These are phyloP conservation scores for Candida dajiaensis DNA, from an alignment of 805 yeast species.

Conservation along the genomic window DNA sequence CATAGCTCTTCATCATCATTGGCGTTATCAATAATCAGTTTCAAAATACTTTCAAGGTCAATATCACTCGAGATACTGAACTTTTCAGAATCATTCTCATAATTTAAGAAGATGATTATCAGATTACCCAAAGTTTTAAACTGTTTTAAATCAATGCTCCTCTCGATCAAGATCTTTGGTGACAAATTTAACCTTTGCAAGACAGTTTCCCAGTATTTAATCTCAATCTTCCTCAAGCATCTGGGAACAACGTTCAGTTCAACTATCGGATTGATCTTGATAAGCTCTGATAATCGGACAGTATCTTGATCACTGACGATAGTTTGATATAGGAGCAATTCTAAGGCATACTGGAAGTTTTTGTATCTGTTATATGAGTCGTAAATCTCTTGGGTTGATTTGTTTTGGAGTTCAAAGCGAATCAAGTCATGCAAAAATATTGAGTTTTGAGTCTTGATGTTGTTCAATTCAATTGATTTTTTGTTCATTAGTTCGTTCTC, in stretches of 20 bases:
- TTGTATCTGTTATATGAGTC: constrained; percentile 28
- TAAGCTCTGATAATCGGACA: constrained; percentile 11
- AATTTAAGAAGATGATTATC: constrained; percentile 41
- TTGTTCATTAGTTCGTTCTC: constrained; percentile 28
- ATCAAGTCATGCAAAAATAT: constrained; percentile 41
- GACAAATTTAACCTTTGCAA: constrained; percentile 32
- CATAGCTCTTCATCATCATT: constrained; percentile 21
- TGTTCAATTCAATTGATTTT: constrained; percentile 28
- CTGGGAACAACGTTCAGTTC: constrained; percentile 35
- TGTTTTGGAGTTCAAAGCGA: constrained; percentile 32
- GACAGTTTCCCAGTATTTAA: constrained; percentile 33
- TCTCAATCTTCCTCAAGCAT: constrained; percentile 48
- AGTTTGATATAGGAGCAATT: constrained; percentile 36
- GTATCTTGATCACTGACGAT: constrained; percentile 17
- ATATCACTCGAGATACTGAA: neutral
- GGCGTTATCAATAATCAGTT: constrained; percentile 2
- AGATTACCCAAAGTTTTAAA: constrained; percentile 42
- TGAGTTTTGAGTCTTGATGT: constrained; percentile 31
- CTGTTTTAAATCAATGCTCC: constrained; percentile 33
- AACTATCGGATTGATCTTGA: constrained; percentile 18
- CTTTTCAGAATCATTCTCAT: constrained; percentile 9
- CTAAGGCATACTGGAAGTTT: constrained; percentile 38
- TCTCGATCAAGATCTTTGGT: constrained; percentile 37
- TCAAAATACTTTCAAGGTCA: neutral
- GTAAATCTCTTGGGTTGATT: constrained; percentile 6